Conservation (phyloP, 352 stramenopile species). For the Aphanomyces stellatus region DNA sequence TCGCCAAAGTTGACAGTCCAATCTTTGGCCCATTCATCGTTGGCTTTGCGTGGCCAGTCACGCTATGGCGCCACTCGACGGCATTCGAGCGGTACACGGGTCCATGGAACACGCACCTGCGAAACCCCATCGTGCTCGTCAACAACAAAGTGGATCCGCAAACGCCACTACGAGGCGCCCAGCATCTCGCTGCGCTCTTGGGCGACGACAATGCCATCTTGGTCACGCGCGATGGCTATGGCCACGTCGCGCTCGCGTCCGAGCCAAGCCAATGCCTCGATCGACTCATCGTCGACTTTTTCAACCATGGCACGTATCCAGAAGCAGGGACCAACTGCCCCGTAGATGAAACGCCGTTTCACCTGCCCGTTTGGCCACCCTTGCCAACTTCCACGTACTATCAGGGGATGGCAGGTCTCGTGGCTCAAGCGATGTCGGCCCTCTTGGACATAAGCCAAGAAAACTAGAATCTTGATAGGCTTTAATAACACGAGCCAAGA, state of each 20-base stretch:
- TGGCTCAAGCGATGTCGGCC: too few species aligned
- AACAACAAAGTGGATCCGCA: conserved; percentile 11
- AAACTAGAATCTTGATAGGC: too few species aligned
- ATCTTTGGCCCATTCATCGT: too few species aligned
- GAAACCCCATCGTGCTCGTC: background rate
- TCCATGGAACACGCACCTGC: background rate
- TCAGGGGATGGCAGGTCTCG: too few species aligned
- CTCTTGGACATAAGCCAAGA: too few species aligned
- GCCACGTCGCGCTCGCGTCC: background rate
- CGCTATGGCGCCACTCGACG: background rate
- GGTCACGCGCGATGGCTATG: conserved; percentile 6
- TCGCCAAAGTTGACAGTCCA: too few species aligned
- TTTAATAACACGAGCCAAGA: too few species aligned
- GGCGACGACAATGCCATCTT: background rate
- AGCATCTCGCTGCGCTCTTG: background rate
- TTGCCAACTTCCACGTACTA: too few species aligned
- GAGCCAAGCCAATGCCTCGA: conserved; percentile 3
- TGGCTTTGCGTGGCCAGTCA: background rate
- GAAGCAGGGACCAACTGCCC: background rate
- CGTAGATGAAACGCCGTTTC: background rate
- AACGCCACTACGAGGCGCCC: background rate
- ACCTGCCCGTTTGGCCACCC: too few species aligned
- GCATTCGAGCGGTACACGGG: conserved; percentile 10
- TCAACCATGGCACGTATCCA: background rate
- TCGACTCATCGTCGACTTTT: background rate